Evolutionary conservation across 179 eudicot species (phyloP), one percentile per base, ranked within the genome.

Genomic region (Monotropa hypopitys): DNA sequence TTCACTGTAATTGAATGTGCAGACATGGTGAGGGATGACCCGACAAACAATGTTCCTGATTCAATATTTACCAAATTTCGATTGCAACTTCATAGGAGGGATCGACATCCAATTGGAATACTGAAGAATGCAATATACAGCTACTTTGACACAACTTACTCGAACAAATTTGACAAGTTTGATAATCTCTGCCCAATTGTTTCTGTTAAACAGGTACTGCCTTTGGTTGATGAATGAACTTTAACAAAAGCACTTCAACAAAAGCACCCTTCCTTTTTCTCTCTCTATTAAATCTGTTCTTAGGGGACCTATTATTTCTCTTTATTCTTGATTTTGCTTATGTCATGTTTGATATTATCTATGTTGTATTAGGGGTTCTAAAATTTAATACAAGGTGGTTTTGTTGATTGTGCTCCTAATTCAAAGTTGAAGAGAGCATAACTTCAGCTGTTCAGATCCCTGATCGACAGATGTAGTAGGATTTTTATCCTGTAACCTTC

Each of bases 31-130:
- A 88, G 86, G 79, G 91, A 93, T 84, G 91, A 92, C 80, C 97
- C 98, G 18, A 87, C 98, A 35, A 91, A 91, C 88, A 93, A 93
- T 85, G 88, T 93, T 79, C 98, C 98, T 0, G 96, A 92, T 80
- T 11, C 91, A 7, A 92, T 93, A 63, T 93, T 89, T 80, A 42
- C 90, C 18, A 96, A 93, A 84, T 89, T 96, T 81, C 97, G 99
- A 74, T 82, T 96, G 94, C 99, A 96, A 75, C 90, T 93, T 75
- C 98, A 96, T 74, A 86, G 85, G 83, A 86, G 91, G 79, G 91
- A 87, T 72, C 88, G 85, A 30, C 98, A 93, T 80, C 98, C 98
- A 3, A 84, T 95, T 79, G 98, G 98, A 57, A 93, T 95, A 54
- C 83, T 95, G 79, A 95, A 93, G 89, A 96, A 96, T 83, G 94